A percentile compares a stretch with the other conserved stretches of the same genome.
These are phyloP conservation scores for Rosa chinensis DNA, from an alignment of 306 rosid genomes.

Conservation along the genomic window DNA sequence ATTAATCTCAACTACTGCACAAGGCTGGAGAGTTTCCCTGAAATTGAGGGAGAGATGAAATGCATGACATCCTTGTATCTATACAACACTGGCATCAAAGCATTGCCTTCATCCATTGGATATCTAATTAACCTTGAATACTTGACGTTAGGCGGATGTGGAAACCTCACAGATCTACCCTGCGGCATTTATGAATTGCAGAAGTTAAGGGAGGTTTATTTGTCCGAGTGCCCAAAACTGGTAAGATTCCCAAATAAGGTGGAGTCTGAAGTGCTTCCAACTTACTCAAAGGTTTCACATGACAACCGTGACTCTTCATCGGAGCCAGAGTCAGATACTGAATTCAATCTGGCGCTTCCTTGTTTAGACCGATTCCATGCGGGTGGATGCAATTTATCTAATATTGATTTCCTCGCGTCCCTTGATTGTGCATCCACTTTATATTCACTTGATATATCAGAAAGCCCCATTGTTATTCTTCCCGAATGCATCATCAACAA, in stretches of 20 bases:
- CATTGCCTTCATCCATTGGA: neutral
- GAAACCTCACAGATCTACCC: neutral
- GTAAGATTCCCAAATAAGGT: neutral
- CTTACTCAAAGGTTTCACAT: too few relatives aligned
- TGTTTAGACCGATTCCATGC: too few relatives aligned
- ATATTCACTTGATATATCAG: too few relatives aligned
- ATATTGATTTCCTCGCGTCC: too few relatives aligned
- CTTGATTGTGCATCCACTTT: too few relatives aligned
- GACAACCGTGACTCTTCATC: too few relatives aligned
- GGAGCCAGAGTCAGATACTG: too few relatives aligned
- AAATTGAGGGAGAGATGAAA: conserved; percentile 2
- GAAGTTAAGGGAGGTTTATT: neutral
- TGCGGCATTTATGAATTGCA: neutral
- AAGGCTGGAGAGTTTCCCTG: neutral
- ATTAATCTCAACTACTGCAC: accelerated
- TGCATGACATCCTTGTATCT: neutral
- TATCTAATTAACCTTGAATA: neutral
- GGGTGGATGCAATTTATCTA: too few relatives aligned
- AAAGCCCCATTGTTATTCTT: too few relatives aligned
- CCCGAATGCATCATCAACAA: too few relatives aligned
- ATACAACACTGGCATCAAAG: neutral
- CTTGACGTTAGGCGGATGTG: neutral
- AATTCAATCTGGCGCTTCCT: too few relatives aligned
- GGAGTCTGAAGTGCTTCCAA: neutral
- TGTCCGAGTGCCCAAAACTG: neutral